Evolutionary conservation across 2,329 filamentous ascomycete genomes (phyloP), one percentile per base, ranked within the genome.

Genomic region (Aspergillus carbonarius): DNA sequence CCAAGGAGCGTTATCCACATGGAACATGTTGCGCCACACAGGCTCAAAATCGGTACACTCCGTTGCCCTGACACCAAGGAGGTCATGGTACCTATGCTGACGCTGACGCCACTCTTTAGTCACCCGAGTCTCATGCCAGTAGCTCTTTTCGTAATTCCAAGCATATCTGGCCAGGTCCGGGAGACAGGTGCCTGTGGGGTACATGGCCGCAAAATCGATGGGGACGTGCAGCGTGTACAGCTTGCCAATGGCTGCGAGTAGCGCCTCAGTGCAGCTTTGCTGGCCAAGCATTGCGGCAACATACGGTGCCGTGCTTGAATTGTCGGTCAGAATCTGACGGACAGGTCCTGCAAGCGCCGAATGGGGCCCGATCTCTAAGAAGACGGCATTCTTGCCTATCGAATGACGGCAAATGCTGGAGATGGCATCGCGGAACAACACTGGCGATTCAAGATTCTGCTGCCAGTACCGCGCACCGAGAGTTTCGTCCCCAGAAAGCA

Each of bases 301-400:
- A 27, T 50, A 50, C 1, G 48, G 18, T 2, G 12, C 48, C 18
- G 18, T 48, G 63, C 3, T 12, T 18, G 42, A 46, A 18, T n/a
- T 10, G 12, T 27, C 42, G 20, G 12, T n/a, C 42, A 46, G 42
- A 5, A 48, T 23, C 39, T 64, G 63, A 35, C 61, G 27, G 12
- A 70, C 8, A 0, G 76, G 74, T 0, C 74, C 72, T 8, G 60
- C 60, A 2, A 79, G 66, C 1, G 74, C 69, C 25, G 70, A 66
- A 50, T 78, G 76, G 2, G 76, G 74, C 1, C 76, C 74, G 48
- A 73, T 50, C 55, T 75, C 70, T 3, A 74, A n/a, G 3, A 72
- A 56, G 0, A 69, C 44, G n/a, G 66, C 61, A 40, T 56, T 61
- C 3, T 53, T 34, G 5, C 20, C 12, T 10, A 13, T 42, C 25